phyloP scores from a whole-genome alignment of 768 basidiomycete species.

The Leccinum subgranulosum region DNA sequence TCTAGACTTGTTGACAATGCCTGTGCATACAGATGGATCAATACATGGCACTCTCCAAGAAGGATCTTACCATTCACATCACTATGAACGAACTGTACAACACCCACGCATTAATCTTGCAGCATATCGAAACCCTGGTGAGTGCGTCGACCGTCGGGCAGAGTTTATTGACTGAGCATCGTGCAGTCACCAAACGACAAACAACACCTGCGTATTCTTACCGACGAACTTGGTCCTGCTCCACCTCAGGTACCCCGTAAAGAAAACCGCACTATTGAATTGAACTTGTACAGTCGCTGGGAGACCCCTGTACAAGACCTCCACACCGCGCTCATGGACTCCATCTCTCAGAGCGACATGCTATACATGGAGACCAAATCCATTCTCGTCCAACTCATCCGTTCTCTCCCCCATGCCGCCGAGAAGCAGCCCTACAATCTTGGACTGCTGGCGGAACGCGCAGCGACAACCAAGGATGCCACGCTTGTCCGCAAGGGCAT shows the following conservation, averaged over 20 bases:
- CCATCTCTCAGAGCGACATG: slow-evolving; percentile 96
- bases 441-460: slow-evolving; percentile 83
- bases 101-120: slow-evolving; percentile 91
- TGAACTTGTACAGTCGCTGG: slow-evolving; percentile 95
- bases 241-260: slow-evolving; percentile 96
- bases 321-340: slow-evolving; percentile 94
- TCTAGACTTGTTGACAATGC: not conserved
- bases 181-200: slow-evolving; percentile 93
- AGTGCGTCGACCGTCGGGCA: slow-evolving; percentile 27
- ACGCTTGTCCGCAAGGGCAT: slow-evolving; percentile 94
- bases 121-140: slow-evolving; percentile 94
- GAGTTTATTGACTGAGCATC: slow-evolving; percentile 1
- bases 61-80: slow-evolving; percentile 97
- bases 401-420: slow-evolving; percentile 82
- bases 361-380: slow-evolving; percentile 99
- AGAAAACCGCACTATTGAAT: slow-evolving; percentile 92
- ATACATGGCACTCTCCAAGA: slow-evolving; percentile 99
- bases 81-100: slow-evolving; percentile 99
- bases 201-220: slow-evolving; percentile 92
- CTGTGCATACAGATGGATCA: slow-evolving; percentile 83
- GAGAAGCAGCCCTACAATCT: slow-evolving; percentile 91
- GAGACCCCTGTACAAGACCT: slow-evolving; percentile 99
- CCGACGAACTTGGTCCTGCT: slow-evolving; percentile 92
- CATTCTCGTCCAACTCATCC: slow-evolving; percentile 95
- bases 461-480: slow-evolving; percentile 96